phyloP scores from a whole-genome alignment of 441 rosid genomes.

The Bruguiera hainesii region DNA sequence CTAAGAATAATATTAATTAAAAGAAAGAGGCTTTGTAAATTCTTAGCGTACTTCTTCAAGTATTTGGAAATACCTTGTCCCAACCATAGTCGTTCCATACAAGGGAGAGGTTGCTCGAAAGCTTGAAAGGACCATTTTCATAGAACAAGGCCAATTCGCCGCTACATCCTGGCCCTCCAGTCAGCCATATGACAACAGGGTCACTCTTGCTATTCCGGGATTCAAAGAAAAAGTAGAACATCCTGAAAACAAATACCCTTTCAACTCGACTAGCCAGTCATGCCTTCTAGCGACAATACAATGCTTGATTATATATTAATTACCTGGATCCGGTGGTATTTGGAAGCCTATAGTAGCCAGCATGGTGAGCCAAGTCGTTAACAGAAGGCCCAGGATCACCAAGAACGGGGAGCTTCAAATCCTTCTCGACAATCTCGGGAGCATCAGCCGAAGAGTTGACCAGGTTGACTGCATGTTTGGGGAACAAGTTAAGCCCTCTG shows the following conservation, averaged over 20 bases:
- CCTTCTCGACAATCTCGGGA: neutral
- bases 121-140: conserved; percentile 79
- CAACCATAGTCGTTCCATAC: conserved; percentile 86
- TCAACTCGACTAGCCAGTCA: too few relatives aligned
- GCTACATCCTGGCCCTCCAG: conserved; percentile 96
- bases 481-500: too few relatives aligned
- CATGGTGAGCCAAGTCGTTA: neutral
- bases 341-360: conserved; percentile 1
- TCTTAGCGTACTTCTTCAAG: too few relatives aligned
- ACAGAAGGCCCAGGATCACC: conserved; percentile 7
- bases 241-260: conserved; percentile 36
- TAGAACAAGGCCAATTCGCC: conserved; percentile 75
- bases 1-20: too few relatives aligned
- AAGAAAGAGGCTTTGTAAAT: too few relatives aligned
- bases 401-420: neutral
- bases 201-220: conserved; percentile 50
- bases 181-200: conserved; percentile 87
- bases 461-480: too few relatives aligned
- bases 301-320: neutral
- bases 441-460: too few relatives aligned
- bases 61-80: conserved; percentile 55
- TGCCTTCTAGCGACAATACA: too few relatives aligned
- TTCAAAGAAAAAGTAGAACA: conserved; percentile 88
- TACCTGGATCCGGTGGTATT: neutral
- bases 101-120: conserved; percentile 55